Conservation (phyloP, 208 protist genomes). For the Trypanosoma mega region DNA sequence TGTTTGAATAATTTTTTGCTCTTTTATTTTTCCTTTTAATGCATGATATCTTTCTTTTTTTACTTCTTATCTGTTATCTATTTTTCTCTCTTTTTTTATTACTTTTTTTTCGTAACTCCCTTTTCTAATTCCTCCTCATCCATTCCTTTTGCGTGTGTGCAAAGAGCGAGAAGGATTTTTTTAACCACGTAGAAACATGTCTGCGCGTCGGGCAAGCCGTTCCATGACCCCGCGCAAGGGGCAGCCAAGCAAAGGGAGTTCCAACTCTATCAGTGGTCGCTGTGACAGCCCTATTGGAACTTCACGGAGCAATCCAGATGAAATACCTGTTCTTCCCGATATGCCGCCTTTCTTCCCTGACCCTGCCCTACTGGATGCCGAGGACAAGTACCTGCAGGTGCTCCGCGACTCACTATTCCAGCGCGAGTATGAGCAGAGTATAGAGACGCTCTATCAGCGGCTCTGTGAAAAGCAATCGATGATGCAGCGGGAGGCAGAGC, state of each 20-base stretch:
- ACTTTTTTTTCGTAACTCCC: no score
- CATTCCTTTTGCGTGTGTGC: no score
- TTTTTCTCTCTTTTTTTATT: constrained; percentile 8
- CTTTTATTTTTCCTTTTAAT: constrained; percentile 5
- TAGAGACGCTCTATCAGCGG: constrained; percentile 14
- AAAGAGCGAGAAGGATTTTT: no score
- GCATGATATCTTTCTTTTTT: constrained; percentile 6
- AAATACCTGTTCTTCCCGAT: constrained; percentile 31
- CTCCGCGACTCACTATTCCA: constrained; percentile 27
- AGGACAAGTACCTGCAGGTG: constrained; percentile 15
- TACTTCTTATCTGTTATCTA: constrained; percentile 6
- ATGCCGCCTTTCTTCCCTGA: constrained; percentile 45
- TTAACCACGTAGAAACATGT: no score
- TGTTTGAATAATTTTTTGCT: background rate
- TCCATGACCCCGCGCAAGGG: no score
- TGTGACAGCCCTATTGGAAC: no score
- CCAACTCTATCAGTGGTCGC: no score
- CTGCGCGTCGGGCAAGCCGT: no score
- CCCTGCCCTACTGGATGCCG: constrained; percentile 20
- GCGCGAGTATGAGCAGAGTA: constrained; percentile 27
- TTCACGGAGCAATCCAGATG: background rate
- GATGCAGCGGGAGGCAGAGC: constrained; percentile 1
- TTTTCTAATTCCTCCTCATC: no score
- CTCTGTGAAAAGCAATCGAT: background rate
- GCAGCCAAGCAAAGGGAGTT: no score